These are phyloP conservation scores for Prunus yedoensis DNA, from an alignment of 331 rosid genomes.

Conservation along the genomic window DNA sequence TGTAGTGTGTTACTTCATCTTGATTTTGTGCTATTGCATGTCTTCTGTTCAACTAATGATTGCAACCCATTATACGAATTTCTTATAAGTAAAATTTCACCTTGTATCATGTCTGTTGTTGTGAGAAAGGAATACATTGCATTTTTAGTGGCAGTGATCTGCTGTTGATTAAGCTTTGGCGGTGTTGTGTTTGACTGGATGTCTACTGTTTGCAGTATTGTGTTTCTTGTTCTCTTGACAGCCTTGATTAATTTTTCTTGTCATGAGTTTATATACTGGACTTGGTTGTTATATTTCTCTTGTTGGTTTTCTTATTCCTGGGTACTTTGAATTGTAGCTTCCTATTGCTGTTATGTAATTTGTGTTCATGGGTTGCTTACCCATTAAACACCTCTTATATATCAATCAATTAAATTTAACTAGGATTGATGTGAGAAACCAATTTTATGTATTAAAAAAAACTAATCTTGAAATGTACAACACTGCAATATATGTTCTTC, in stretches of 20 bases:
- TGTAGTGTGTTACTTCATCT: neutral
- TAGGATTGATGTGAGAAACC: neutral
- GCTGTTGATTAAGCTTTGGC: neutral
- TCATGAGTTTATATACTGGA: neutral
- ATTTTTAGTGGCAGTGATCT: neutral
- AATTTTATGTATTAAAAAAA: neutral
- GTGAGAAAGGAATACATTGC: neutral
- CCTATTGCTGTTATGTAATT: neutral
- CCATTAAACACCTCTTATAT: neutral
- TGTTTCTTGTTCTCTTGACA: neutral
- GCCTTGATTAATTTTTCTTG: neutral
- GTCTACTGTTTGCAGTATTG: neutral
- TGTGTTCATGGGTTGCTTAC: neutral
- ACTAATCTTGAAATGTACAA: constrained; percentile 2
- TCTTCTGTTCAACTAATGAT: neutral
- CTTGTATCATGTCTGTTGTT: neutral
- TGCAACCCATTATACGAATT: neutral
- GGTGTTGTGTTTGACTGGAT: neutral
- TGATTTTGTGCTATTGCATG: neutral
- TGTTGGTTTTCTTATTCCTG: neutral
- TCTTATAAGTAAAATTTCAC: neutral
- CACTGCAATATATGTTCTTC: neutral
- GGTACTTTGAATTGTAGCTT: neutral
- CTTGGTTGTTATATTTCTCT: neutral
- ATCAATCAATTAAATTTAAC: neutral